These are phyloP conservation scores for Achlya hypogyna DNA, from an alignment of 352 stramenopile genomes.

Conservation along the genomic window DNA sequence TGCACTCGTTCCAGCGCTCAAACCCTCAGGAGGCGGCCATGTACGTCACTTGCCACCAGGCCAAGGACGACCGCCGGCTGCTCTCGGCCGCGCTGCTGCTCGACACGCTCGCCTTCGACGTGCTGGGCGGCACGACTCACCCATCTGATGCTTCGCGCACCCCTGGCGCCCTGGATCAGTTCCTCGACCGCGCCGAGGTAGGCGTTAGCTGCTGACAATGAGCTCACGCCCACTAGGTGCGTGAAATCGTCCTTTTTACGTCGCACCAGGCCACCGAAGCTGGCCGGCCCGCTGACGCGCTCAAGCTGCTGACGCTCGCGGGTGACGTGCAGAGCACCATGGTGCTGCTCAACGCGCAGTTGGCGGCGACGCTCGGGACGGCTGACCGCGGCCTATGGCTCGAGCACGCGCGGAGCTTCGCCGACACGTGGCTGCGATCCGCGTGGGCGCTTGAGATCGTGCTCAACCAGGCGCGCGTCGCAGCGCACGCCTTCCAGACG, in stretches of 20 bases:
- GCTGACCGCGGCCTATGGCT: constrained; percentile 69
- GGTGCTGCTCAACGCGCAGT: constrained; percentile 60
- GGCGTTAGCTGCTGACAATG: background rate
- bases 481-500: constrained; percentile 73
- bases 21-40: constrained; percentile 69
- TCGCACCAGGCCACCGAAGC: constrained; percentile 65
- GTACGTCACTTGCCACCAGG: constrained; percentile 67
- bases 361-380: constrained; percentile 51
- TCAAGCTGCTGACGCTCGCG: constrained; percentile 67
- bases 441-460: constrained; percentile 70
- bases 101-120: constrained; percentile 73
- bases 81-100: constrained; percentile 63
- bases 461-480: constrained; percentile 56
- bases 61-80: constrained; percentile 53
- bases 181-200: constrained; percentile 56
- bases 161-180: constrained; percentile 56
- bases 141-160: constrained; percentile 77
- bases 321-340: constrained; percentile 71
- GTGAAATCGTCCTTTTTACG: constrained; percentile 59
- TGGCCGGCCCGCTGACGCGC: constrained; percentile 59
- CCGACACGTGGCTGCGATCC: constrained; percentile 80
- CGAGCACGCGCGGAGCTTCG: constrained; percentile 72
- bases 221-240: constrained; percentile 37
- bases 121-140: constrained; percentile 68
- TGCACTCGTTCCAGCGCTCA: constrained; percentile 71